Base-by-base conservation (phyloP, 2,329 filamentous ascomycete genomes). In the Stachybotrys chartarum region DNA sequence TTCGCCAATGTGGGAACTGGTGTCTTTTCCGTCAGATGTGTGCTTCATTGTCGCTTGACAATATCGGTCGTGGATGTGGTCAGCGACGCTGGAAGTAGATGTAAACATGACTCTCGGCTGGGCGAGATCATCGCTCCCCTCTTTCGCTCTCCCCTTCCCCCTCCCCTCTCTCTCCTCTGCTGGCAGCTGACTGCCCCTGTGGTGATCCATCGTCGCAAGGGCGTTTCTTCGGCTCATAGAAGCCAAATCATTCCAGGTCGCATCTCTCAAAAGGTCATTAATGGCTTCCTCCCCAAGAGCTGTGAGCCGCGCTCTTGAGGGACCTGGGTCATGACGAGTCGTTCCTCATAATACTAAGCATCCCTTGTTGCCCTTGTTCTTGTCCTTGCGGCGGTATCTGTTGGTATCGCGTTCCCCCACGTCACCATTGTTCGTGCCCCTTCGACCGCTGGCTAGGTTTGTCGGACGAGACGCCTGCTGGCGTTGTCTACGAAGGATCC, bases 401-500 rank as follows among this genome's bases (percentile, higher is more conserved):
- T 62, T 57, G 6, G 63, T 50, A 24, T 71, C 69, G 31, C 69
- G 66, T 45, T 66, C 65, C 51, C 61, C 63, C 39, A 65, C 62
- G 50, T 72, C 70, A 53, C 70, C 70, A 54, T 72, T 73, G 55
- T 68, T 67, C 39, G 66, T 68, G 59, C 68, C 68, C 52, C 74
- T 77, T 57, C 74, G 70, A 58, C 69, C 64, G 52, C 67, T 60
- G 50, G 68, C 63, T 58, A 63, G 66, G 55, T 65, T 68, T 6
- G 68, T 60, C 35, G 74, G 72, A 32, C 75, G 72, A 51, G 75
- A 66, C 11, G 75, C 72, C 56, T 78, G 75, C 64, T 90, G 86
- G 65, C 90, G 82, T 73, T 96, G 91, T 64, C 89, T 85, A 63
- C 94, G 86, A 61, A 99, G 78, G 71, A 94, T 90, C 63, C 94